These are phyloP conservation scores for Picochlorum sp. DNA, from an alignment of 139 green algal species.

Conservation along the genomic window DNA sequence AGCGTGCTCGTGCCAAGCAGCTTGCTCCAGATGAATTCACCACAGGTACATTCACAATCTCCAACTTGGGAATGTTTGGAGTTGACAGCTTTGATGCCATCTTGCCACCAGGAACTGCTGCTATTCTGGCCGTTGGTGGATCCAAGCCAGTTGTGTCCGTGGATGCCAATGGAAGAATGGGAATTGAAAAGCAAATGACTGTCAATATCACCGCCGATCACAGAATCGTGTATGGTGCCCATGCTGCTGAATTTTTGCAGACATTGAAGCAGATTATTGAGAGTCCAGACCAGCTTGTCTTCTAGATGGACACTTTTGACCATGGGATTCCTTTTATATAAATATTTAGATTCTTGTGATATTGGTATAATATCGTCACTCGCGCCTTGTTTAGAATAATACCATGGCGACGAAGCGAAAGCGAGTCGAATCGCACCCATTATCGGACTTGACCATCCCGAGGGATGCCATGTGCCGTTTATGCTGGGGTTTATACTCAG, in stretches of 20 bases:
- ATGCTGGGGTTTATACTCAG: background rate
- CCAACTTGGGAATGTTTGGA: constrained; percentile 98
- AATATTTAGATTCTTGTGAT: background rate
- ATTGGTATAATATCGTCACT: too few relatives aligned
- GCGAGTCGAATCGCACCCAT: too few relatives aligned
- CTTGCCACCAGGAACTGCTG: constrained; percentile 76
- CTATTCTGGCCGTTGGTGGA: constrained; percentile 88
- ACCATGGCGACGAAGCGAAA: too few relatives aligned
- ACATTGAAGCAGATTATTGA: constrained; percentile 87
- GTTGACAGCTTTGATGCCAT: constrained; percentile 95
- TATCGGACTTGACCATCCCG: background rate
- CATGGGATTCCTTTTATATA: too few relatives aligned
- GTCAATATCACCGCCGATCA: constrained; percentile 97
- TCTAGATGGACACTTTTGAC: constrained; percentile 35
- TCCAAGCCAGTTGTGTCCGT: constrained; percentile 81
- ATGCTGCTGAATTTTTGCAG: constrained; percentile 89
- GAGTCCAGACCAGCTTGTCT: constrained; percentile 64
- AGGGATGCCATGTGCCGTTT: background rate
- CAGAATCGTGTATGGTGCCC: constrained; percentile 90
- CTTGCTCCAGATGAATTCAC: constrained; percentile 78
- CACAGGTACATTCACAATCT: constrained; percentile 94
- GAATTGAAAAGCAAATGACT: constrained; percentile 90
- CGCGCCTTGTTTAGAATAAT: too few relatives aligned
- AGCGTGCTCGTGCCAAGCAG: constrained; percentile 89
- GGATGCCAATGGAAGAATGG: constrained; percentile 72